A percentile compares a stretch with the other conserved stretches of the same genome.
Conservation (phyloP, 148 eudicot species). For the Rhododendron henanense region DNA sequence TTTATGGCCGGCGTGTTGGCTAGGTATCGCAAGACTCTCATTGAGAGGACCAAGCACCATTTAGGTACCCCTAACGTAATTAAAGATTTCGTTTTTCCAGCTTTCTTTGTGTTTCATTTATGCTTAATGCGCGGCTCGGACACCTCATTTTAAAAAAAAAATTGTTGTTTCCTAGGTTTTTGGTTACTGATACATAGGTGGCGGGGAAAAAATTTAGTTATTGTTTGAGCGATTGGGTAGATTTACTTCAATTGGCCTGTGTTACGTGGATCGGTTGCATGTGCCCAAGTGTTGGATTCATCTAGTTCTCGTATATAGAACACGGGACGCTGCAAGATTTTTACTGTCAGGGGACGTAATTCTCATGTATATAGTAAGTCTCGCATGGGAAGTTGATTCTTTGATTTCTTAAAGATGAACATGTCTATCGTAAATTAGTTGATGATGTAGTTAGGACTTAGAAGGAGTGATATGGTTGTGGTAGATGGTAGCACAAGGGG, state of each 20-base stretch:
- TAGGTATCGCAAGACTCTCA: conserved; percentile 15
- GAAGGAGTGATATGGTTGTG: not conserved
- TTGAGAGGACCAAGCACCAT: conserved; percentile 18
- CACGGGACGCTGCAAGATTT: not conserved
- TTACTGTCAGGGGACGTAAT: not conserved
- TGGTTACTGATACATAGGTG: not conserved
- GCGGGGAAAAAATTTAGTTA: not conserved
- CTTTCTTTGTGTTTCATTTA: not conserved
- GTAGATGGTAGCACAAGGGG: not conserved
- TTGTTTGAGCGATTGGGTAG: not conserved
- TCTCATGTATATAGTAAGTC: not conserved
- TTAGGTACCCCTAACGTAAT: not conserved
- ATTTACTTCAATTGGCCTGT: not conserved
- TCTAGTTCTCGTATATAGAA: not conserved
- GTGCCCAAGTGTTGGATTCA: not conserved
- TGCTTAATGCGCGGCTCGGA: too few relatives aligned
- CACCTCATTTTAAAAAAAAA: too few relatives aligned
- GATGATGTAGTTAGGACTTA: not conserved
- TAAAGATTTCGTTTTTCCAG: not conserved
- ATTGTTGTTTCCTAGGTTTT: not conserved
- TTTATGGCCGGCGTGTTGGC: conserved; percentile 22
- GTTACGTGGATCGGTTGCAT: not conserved
- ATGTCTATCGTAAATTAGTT: not conserved
- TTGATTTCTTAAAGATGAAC: not conserved
- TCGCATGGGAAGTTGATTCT: not conserved